These are phyloP conservation scores for Canavalia ensiformis DNA, from an alignment of 306 rosid species.

Conservation along the genomic window DNA sequence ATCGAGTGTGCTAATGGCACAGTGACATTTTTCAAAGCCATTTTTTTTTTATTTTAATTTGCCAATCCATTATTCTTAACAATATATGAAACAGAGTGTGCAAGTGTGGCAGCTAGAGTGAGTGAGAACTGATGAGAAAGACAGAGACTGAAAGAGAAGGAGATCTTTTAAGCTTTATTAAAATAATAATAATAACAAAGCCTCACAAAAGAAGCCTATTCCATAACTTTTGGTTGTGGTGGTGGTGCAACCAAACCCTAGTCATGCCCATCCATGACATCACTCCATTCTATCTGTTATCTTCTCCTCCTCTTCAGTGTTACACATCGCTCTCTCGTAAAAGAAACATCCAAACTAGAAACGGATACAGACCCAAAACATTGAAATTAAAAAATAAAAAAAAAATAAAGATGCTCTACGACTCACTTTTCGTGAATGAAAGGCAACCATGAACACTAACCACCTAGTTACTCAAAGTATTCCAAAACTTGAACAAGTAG, in stretches of 20 bases:
- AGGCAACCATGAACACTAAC: slow-evolving; percentile 82
- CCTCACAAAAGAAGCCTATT: slow-evolving; percentile 50
- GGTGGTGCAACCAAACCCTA: slow-evolving; percentile 73
- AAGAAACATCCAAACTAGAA: slow-evolving; percentile 31
- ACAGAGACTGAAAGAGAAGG: slow-evolving; percentile 24
- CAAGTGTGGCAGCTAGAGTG: slow-evolving; percentile 48
- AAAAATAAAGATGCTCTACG: slow-evolving; percentile 57
- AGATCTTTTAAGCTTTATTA: slow-evolving; percentile 34
- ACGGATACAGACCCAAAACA: slow-evolving; percentile 15
- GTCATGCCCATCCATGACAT: slow-evolving; percentile 47
- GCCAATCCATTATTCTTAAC: slow-evolving; percentile 48
- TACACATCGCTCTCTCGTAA: slow-evolving; percentile 41
- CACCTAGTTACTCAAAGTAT: slow-evolving; percentile 93
- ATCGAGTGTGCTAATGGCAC: slow-evolving; percentile 41
- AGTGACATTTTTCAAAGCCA: slow-evolving; percentile 51
- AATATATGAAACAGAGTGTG: slow-evolving; percentile 22
- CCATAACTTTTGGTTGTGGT: slow-evolving; percentile 75
- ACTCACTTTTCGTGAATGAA: slow-evolving; percentile 93
- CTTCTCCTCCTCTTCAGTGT: slow-evolving; percentile 26
- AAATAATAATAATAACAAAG: slow-evolving; percentile 25
- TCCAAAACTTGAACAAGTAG: slow-evolving; percentile 63
- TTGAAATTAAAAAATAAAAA: background rate
- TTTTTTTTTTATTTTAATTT: slow-evolving; percentile 15
- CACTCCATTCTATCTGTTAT: background rate
- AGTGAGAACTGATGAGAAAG: slow-evolving; percentile 42